phyloP scores from a whole-genome alignment of 2,329 filamentous ascomycete genomes.

The Atkinsonella texensis region DNA sequence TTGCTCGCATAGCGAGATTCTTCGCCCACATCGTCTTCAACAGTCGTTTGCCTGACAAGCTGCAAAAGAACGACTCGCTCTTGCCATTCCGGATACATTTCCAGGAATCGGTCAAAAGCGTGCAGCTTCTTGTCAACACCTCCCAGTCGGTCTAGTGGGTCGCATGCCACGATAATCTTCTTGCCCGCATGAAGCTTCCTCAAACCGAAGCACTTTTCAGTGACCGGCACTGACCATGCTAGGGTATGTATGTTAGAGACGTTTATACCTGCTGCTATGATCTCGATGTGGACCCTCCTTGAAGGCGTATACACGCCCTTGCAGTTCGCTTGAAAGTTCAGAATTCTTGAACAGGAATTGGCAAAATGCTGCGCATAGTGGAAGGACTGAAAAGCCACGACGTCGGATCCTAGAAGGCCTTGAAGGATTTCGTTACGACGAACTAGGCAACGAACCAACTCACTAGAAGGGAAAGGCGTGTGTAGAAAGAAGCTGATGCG shows the following conservation, averaged over 20 bases:
- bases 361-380: conserved; percentile 90
- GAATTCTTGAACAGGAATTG: conserved; percentile 79
- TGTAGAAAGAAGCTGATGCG: conserved; percentile 92
- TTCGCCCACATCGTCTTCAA: conserved; percentile 62
- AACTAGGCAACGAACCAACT: conserved; percentile 80
- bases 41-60: conserved; percentile 73
- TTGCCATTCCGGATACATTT: conserved; percentile 78
- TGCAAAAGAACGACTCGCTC: conserved; percentile 87
- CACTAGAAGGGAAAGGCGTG: conserved; percentile 86
- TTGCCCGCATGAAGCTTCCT: conserved; percentile 68
- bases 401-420: conserved; percentile 76
- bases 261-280: conserved; percentile 52
- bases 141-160: conserved; percentile 81
- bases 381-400: conserved; percentile 89
- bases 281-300: conserved; percentile 2
- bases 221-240: conserved; percentile 59
- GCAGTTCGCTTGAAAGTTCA: conserved; percentile 72
- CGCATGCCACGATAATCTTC: conserved; percentile 86
- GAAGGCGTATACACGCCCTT: conserved; percentile 75
- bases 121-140: conserved; percentile 89
- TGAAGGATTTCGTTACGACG: conserved; percentile 80
- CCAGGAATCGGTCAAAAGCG: conserved; percentile 83
- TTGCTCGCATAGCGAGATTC: conserved; percentile 73
- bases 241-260: conserved; percentile 60
- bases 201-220: conserved; percentile 60